phyloP scores from a whole-genome alignment of 2,329 filamentous ascomycete species.

The Sclerotinia subarctica region DNA sequence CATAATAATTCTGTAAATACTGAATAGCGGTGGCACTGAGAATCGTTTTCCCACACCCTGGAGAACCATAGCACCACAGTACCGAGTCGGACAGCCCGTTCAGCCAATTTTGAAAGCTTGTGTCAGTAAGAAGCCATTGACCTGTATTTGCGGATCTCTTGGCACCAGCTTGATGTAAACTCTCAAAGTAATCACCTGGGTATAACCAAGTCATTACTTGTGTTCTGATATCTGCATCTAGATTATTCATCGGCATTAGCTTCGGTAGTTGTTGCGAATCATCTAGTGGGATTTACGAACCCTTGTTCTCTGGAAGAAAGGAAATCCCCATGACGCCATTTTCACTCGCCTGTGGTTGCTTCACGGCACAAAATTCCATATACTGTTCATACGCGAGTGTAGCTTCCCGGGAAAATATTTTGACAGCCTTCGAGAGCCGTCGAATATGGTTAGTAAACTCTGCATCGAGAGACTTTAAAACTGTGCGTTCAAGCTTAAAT shows the following conservation, averaged over 20 bases:
- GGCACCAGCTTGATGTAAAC: conserved; percentile 14
- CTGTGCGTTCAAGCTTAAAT: conserved; percentile 14
- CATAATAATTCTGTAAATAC: conserved; percentile 7
- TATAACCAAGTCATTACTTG: conserved; percentile 18
- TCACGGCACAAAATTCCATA: conserved; percentile 3
- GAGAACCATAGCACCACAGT: conserved; percentile 20
- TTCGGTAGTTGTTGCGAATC: not conserved
- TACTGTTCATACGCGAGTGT: conserved; percentile 3
- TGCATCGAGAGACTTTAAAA: conserved; percentile 12
- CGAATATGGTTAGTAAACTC: conserved; percentile 11
- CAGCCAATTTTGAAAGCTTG: conserved; percentile 16
- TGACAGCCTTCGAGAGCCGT: conserved; percentile 5
- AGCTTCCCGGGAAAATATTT: conserved; percentile 12
- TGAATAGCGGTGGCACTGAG: conserved; percentile 16
- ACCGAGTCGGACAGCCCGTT: not conserved
- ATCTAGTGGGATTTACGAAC: not conserved
- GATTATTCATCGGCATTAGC: conserved; percentile 6
- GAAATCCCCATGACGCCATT: not conserved
- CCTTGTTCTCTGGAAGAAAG: not conserved
- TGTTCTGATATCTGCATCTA: conserved; percentile 4
- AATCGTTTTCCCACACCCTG: conserved; percentile 18
- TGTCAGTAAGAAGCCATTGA: conserved; percentile 10
- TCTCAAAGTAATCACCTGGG: conserved; percentile 14
- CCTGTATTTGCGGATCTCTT: conserved; percentile 18
- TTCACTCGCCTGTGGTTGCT: not conserved